These are phyloP conservation scores for Tephrocybe sp. DNA, from an alignment of 768 basidiomycete genomes.

Conservation along the genomic window DNA sequence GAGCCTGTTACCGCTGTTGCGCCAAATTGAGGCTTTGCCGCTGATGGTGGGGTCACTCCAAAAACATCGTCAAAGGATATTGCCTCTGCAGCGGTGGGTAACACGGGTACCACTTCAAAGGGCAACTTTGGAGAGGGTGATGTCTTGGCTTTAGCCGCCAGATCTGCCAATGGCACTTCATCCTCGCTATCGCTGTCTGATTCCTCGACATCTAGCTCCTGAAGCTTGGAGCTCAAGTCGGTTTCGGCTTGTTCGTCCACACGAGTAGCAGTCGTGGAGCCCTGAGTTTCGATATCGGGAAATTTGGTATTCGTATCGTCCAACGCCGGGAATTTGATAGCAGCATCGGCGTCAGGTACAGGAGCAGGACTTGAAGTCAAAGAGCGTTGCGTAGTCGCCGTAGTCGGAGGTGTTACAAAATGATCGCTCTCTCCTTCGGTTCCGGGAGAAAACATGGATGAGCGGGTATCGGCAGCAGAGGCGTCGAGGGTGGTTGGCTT, in stretches of 20 bases:
- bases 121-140: constrained; percentile 18
- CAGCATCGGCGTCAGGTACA: constrained; percentile 9
- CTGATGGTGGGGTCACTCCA: constrained; percentile 31
- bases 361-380: constrained; percentile 17
- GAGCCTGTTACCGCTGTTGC: constrained; percentile 7
- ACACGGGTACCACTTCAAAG: constrained; percentile 4
- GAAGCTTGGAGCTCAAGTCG: constrained; percentile 49
- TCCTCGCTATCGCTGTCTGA: constrained; percentile 51
- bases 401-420: constrained; percentile 61
- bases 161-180: constrained; percentile 35
- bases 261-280: constrained; percentile 12
- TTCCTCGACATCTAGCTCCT: constrained; percentile 59
- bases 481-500: constrained; percentile 18
- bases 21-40: constrained; percentile 4
- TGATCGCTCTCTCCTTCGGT: constrained; percentile 45
- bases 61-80: constrained; percentile 58
- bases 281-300: constrained; percentile 33
- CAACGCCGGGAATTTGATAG: constrained; percentile 28
- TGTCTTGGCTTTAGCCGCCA: constrained; percentile 24
- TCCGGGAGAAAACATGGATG: constrained; percentile 15
- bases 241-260: constrained; percentile 45
- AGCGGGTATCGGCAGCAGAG: constrained; percentile 12
- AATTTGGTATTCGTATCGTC: constrained; percentile 38
- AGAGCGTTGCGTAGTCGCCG: constrained; percentile 24
- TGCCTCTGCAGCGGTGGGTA: constrained; percentile 5